Base-by-base conservation (phyloP, 495 filamentous ascomycete species). In the Xanthoparmelia taractica region DNA sequence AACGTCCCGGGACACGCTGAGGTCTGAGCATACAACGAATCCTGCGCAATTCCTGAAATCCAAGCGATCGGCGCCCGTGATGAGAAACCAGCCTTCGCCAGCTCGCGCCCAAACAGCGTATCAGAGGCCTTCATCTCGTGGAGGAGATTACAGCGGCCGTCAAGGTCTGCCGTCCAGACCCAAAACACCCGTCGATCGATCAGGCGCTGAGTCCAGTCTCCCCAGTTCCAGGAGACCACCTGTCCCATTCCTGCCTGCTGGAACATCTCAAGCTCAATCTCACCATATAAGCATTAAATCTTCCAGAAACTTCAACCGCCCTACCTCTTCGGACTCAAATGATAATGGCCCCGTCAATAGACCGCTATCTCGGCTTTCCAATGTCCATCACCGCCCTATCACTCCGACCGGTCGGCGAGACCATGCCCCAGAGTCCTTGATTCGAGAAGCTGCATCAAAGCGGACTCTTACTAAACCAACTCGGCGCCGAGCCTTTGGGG, bases 21-120 rank as follows among this genome's bases (percentile, higher is more conserved):
- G 77, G 45, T 74, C 70, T 55, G 86, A 89, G 66, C 82, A 83
- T 8, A 87, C 85, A 34, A 87, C 88, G 17, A 87, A 87, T 18
- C 85, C 78, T 69, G 82, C 87, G 31, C 89, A 94, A 66, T 75
- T 90, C 36, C 78, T 97, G 41, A 86, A 85, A 71, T 76, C 90
- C 34, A 97, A 97, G 77, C 84, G 92, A 57, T 97, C 95, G 10
- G 81, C 95, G 75, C 91, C 94, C 31, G 84, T 82, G 31, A 88
- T 96, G 77, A 82, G 89, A 58, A 77, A 77, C 59, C 68, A 75
- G 37, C 70, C 71, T 33, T 79, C 76, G 36, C 58, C 72, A 25
- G 61, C 78, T 41, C 76, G 76, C 64, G 55, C 68, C 37, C 62
- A 67, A 56, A 36, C 70, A 50, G 45, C 69, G 50, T 73, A 73